Evolutionary conservation across 495 filamentous ascomycete genomes (phyloP).

Genomic region (Neurospora terricola): DNA sequence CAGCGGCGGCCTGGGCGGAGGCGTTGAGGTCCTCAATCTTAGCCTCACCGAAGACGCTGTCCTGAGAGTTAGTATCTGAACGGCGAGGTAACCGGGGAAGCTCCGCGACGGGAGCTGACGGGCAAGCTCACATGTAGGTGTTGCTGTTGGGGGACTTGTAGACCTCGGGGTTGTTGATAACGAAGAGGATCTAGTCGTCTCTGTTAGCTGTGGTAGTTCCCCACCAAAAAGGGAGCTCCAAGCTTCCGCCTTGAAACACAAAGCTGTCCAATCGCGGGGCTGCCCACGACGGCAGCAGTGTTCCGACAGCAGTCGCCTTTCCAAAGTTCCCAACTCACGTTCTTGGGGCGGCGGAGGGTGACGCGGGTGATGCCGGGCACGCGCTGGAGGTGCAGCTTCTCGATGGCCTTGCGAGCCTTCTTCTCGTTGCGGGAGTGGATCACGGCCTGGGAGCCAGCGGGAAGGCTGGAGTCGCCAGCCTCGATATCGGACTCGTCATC

Average conservation of each 20-base stretch:
- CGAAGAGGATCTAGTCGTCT: constrained; percentile 76
- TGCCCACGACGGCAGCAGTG: not conserved
- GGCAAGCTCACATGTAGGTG: constrained; percentile 83
- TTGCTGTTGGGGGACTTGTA: constrained; percentile 98
- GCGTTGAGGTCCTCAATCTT: constrained; percentile 99
- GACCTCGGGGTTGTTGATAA: constrained; percentile 98
- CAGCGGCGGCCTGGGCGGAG: constrained; percentile 86
- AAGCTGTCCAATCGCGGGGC: not conserved
- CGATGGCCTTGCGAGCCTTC: constrained; percentile 97
- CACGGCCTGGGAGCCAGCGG: constrained; percentile 75
- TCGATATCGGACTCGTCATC: constrained; percentile 66
- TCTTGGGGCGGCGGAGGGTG: constrained; percentile 94
- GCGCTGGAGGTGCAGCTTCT: constrained; percentile 93
- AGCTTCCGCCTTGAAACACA: not conserved
- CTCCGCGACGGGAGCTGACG: not conserved
- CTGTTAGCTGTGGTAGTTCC: constrained; percentile 16
- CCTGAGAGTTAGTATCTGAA: not conserved
- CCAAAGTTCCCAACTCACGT: constrained; percentile 51
- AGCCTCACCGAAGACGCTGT: constrained; percentile 97
- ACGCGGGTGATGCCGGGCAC: constrained; percentile 96
- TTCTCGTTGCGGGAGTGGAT: constrained; percentile 99
- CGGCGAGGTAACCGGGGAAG: not conserved
- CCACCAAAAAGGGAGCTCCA: not conserved
- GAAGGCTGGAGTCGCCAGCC: constrained; percentile 61
- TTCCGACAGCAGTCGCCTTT: not conserved